A percentile compares a stretch with the other conserved stretches of the same genome.
These are phyloP conservation scores for Musa balbisiana DNA, from an alignment of 202 grass and related monocot species.

Conservation along the genomic window DNA sequence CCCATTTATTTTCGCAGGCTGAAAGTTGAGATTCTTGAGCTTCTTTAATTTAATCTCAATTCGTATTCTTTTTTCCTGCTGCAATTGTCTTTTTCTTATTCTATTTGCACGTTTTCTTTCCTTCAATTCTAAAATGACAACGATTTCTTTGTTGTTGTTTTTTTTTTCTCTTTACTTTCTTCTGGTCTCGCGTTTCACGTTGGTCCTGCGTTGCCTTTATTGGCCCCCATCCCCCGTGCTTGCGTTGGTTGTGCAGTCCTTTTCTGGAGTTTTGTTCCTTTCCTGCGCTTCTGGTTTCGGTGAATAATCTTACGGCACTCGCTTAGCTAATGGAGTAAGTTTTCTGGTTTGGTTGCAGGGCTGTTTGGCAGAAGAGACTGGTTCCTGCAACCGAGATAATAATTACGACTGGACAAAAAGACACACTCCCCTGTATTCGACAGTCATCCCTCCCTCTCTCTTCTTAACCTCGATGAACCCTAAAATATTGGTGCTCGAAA, in stretches of 20 bases:
- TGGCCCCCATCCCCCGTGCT: background rate
- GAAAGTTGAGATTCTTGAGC: too few species aligned
- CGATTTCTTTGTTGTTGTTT: too few species aligned
- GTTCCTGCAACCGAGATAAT: conserved; percentile 46
- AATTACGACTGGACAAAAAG: conserved; percentile 15
- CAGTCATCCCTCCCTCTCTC: background rate
- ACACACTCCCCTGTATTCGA: background rate
- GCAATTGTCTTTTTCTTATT: background rate
- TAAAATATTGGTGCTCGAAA: background rate
- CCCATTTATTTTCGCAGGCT: conserved; percentile 17
- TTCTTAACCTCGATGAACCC: background rate
- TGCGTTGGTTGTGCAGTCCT: background rate
- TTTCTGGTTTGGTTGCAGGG: conserved; percentile 33
- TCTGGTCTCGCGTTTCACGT: background rate
- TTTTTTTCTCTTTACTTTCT: too few species aligned
- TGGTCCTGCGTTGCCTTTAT: background rate
- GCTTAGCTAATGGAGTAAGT: background rate
- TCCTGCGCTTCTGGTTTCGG: background rate
- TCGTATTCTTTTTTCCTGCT: background rate
- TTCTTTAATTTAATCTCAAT: background rate
- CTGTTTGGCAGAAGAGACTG: conserved; percentile 33
- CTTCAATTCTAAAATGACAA: too few species aligned
- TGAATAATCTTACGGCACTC: background rate
- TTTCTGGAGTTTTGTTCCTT: background rate
- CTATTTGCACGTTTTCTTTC: too few species aligned